Percentiles rank a stretch among this genome's conserved stretches.
These are phyloP conservation scores for Talaromyces thailandensis DNA, from an alignment of 495 filamentous ascomycete genomes.

Conservation along the genomic window DNA sequence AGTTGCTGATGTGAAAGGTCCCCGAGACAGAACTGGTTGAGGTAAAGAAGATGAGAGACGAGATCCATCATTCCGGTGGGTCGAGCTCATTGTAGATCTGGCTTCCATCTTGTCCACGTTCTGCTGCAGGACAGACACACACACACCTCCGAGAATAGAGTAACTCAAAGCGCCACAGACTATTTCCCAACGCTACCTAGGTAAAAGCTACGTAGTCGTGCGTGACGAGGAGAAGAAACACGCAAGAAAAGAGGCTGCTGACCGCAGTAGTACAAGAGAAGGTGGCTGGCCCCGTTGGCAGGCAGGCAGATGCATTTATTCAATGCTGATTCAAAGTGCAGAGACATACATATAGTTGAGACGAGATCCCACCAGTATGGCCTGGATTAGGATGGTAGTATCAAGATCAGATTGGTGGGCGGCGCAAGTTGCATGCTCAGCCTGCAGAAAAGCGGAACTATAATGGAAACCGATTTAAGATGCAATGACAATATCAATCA, in stretches of 20 bases:
- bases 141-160: not conserved
- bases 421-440: not conserved
- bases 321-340: not conserved
- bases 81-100: constrained; percentile 17
- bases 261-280: not conserved
- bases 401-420: not conserved
- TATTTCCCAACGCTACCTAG: not conserved
- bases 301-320: not conserved
- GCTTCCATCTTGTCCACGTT: constrained; percentile 22
- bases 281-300: not conserved
- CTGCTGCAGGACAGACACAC: constrained; percentile 1
- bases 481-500: not conserved
- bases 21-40: constrained; percentile 23
- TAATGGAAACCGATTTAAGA: not conserved
- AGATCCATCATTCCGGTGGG: constrained; percentile 18
- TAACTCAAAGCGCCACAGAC: not conserved
- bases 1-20: not conserved
- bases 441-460: constrained; percentile 2
- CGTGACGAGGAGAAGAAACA: not conserved
- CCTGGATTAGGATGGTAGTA: not conserved
- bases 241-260: not conserved
- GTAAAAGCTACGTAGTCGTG: not conserved
- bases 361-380: not conserved
- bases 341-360: not conserved
- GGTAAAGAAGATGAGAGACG: constrained; percentile 23